phyloP scores from a whole-genome alignment of 352 stramenopile genomes.

The Phytophthora syringae region DNA sequence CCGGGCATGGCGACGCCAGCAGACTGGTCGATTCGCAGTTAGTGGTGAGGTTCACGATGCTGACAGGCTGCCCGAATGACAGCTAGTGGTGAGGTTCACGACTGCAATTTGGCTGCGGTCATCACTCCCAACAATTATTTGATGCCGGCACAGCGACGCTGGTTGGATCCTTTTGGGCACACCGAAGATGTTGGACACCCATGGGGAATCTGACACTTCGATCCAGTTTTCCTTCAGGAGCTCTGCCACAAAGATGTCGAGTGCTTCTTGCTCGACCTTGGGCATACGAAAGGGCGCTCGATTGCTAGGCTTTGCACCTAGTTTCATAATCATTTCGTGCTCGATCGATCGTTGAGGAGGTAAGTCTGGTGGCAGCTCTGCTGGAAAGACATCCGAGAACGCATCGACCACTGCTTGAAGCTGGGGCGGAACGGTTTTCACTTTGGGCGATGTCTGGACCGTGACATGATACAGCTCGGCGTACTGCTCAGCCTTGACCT shows the following conservation, averaged over 20 bases:
- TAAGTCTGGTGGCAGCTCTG: constrained; percentile 1
- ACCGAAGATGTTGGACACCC: neutral
- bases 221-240: constrained; percentile 4
- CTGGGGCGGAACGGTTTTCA: neutral
- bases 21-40: no score
- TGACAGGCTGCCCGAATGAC: no score
- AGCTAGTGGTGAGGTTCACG: no score
- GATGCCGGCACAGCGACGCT: no score
- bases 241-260: constrained; percentile 1
- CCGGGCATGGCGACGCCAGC: no score
- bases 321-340: neutral
- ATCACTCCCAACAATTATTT: no score
- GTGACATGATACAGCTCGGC: neutral
- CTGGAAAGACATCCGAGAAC: constrained; percentile 1
- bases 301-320: neutral
- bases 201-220: neutral
- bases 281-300: neutral
- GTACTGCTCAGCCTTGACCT: constrained; percentile 1
- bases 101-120: no score
- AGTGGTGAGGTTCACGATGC: no score
- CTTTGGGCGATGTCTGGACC: neutral
- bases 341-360: neutral
- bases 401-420: neutral
- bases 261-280: constrained; percentile 2
- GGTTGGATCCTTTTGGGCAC: neutral